Base-by-base conservation (phyloP, 2,329 filamentous ascomycete species). In the Xylariaceae sp. region DNA sequence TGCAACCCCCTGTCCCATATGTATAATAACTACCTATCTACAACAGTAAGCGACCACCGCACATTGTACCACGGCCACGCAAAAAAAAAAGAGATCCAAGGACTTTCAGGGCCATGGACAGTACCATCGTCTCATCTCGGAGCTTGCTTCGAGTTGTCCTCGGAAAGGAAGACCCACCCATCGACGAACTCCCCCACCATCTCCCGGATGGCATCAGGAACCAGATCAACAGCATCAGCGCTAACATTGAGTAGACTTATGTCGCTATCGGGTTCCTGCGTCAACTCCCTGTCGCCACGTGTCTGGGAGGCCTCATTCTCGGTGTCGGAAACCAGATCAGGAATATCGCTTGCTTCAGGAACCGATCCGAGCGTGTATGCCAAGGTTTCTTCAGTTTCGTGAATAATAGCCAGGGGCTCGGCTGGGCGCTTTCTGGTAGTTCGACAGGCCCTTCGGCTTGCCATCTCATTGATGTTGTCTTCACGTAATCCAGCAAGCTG, bases 71-170 rank as follows among this genome's bases (percentile, higher is more conserved):
- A 57, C 63, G 54, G n/a, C 17, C 62, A 47, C 49, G 53, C 9
- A 45, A 58, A 42, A 9, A 59, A 10, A 51, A 58, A 67, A 67
- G 65, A 66, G 65, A 65, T 63, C 61, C 65, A 51, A 52, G 51
- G 66, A 64, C 64, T 23, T 62, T 67, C 65, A 37, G 62, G 60
- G 63, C 57, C 56, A 54, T 50, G 51, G 51, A 53, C 42, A 53
- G 8, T 17, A 55, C 56, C 44, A 52, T 56, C 56, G 58, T 57
- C 62, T 63, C 66, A 55, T 60, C 30, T 59, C 67, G 62, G 65
- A 67, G 67, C 58, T 64, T 71, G 69, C 63, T 71, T 67, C 67
- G 63, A 70, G 67, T 66, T 67, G 65, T 68, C 67, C 44, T 65
- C 65, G 64, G 67, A 63, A 64, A 70, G 62, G 56, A 68, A 61